A percentile compares a stretch with the other conserved stretches of the same genome.
These are phyloP conservation scores for Lavandula angustifolia DNA, from an alignment of 257 asterid genomes.

Conservation along the genomic window DNA sequence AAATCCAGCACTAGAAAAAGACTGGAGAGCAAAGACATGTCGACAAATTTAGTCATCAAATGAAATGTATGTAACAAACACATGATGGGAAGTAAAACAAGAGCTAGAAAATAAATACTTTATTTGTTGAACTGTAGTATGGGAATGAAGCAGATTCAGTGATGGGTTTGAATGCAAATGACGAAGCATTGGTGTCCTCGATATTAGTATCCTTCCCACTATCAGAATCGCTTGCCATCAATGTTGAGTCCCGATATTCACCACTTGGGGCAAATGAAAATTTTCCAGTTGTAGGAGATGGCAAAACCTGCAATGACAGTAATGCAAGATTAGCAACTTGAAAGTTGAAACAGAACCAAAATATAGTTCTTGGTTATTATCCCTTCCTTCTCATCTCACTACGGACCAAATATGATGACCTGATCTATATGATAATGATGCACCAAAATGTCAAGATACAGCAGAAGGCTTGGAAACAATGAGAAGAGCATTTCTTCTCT, in stretches of 20 bases:
- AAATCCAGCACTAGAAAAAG: constrained; percentile 44
- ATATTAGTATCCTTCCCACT: constrained; percentile 52
- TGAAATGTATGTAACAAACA: constrained; percentile 9
- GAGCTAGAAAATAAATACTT: constrained; percentile 45
- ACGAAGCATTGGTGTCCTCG: constrained; percentile 53
- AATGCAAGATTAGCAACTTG: too few species aligned
- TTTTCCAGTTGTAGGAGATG: constrained; percentile 88
- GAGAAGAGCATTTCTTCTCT: neutral
- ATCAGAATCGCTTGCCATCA: constrained; percentile 39
- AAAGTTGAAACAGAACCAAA: neutral
- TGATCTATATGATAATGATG: neutral
- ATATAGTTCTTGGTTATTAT: neutral
- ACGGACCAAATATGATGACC: neutral
- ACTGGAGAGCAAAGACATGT: constrained; percentile 44
- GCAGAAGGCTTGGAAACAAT: neutral
- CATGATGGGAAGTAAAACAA: neutral
- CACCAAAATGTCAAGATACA: neutral
- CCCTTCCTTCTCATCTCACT: neutral
- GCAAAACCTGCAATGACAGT: constrained; percentile 37
- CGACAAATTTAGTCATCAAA: constrained; percentile 38
- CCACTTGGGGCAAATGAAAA: constrained; percentile 40
- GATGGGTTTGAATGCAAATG: constrained; percentile 64
- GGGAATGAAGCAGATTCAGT: constrained; percentile 49
- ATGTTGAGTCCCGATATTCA: constrained; percentile 39
- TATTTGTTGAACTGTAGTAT: constrained; percentile 42